Conservation (phyloP, 2,329 filamentous ascomycete species). For the Colletotrichum sp. region DNA sequence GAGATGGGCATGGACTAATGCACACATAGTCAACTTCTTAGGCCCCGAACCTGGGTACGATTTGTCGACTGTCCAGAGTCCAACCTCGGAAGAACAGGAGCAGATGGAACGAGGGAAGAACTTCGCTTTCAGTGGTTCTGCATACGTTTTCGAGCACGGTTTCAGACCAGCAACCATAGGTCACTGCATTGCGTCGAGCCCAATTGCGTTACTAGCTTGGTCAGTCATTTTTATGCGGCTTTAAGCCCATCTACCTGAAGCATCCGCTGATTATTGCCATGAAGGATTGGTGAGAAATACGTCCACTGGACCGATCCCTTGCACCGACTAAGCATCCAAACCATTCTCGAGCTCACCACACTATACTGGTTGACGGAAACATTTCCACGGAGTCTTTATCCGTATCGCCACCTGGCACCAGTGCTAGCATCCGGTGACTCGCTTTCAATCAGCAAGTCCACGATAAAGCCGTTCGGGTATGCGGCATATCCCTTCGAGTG, state of each 20-base stretch:
- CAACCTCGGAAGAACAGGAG: background rate
- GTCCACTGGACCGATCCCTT: background rate
- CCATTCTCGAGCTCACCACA: background rate
- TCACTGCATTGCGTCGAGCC: background rate
- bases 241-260: background rate
- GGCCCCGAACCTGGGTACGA: background rate
- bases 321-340: background rate
- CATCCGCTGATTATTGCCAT: background rate
- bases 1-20: background rate
- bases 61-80: background rate
- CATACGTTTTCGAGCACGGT: background rate
- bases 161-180: background rate
- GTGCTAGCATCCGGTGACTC: background rate
- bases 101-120: background rate
- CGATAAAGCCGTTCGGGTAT: background rate
- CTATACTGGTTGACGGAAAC: background rate
- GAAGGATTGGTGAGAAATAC: background rate
- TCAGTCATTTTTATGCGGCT: background rate
- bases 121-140: background rate
- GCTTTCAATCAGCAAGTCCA: background rate
- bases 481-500: background rate
- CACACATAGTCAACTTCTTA: background rate
- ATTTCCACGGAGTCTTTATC: background rate
- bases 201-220: background rate
- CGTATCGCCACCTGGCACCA: background rate